Percentiles rank a stretch among this genome's conserved stretches.
Evolutionary conservation across 1,139 yeast genomes (phyloP).

Genomic region (Yamadazyma sp.): DNA sequence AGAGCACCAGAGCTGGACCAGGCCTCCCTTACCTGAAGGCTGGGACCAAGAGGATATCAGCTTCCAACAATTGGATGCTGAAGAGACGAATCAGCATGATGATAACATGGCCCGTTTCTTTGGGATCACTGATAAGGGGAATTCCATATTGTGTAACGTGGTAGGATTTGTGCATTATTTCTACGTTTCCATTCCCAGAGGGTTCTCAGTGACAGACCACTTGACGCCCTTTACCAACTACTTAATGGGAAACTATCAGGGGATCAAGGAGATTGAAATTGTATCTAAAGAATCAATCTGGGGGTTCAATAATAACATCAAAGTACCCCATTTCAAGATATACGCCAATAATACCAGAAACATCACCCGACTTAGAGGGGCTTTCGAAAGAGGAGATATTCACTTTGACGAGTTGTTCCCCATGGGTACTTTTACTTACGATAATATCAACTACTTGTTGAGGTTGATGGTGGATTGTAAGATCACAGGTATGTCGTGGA

Average conservation of each 20-base stretch:
- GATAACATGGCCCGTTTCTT: slow-evolving; percentile 75
- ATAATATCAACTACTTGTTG: slow-evolving; percentile 81
- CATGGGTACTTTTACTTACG: slow-evolving; percentile 69
- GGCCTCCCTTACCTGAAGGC: slow-evolving; percentile 52
- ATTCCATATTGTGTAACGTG: slow-evolving; percentile 87
- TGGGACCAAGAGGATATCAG: slow-evolving; percentile 59
- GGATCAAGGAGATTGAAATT: slow-evolving; percentile 64
- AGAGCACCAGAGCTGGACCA: slow-evolving; percentile 60
- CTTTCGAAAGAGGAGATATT: slow-evolving; percentile 84
- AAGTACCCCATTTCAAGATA: slow-evolving; percentile 78
- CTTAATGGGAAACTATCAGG: slow-evolving; percentile 52
- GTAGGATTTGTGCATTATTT: slow-evolving; percentile 88
- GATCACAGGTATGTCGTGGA: slow-evolving; percentile 97
- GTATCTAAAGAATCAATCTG: slow-evolving; percentile 80
- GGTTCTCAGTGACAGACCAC: slow-evolving; percentile 59
- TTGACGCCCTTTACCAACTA: slow-evolving; percentile 48
- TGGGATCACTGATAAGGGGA: slow-evolving; percentile 87
- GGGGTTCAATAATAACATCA: slow-evolving; percentile 84
- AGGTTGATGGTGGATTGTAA: slow-evolving; percentile 91
- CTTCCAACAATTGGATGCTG: slow-evolving; percentile 95
- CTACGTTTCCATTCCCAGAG: slow-evolving; percentile 88
- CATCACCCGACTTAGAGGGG: slow-evolving; percentile 67
- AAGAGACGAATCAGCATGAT: slow-evolving; percentile 65
- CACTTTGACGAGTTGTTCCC: slow-evolving; percentile 62
- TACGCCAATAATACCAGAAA: slow-evolving; percentile 63